Base-by-base conservation (phyloP, 768 basidiomycete species). In the Pulveroboletus sp. region DNA sequence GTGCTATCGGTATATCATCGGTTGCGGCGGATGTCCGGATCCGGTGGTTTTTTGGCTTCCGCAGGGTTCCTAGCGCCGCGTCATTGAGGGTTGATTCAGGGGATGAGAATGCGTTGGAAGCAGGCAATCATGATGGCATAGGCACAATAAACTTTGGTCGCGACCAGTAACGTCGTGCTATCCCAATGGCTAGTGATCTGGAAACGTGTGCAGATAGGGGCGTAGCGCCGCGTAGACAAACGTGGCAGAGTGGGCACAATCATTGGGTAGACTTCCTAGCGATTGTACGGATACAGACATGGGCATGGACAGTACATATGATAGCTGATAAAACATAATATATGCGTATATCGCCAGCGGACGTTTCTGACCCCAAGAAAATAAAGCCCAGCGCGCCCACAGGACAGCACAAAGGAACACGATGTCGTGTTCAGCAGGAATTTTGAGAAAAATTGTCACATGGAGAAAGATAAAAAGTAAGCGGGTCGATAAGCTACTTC, bases 401-500 rank as follows among this genome's bases (percentile, higher is more conserved):
- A 20, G 27, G 16, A 17, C 27, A 16, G 24, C 31, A 29, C 35
- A 23, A 36, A 43, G 24, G 5, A 32, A n/a, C 17, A 12, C 12
- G 42, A 44, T 3, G 40, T 20, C 25, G 23, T 21, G 43, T 25
- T 25, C n/a, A 41, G 32, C 41, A 21, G 25, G 14, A 13, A 13
- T 10, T 11, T 38, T 7, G 31, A 43, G 41, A 21, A 47, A 27
- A 10, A 35, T n/a, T n/a, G n/a, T n/a, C 10, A 23, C 4, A 38
- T 10, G 14, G 25, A 16, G 27, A 16, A 25, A 32, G 5, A 23
- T 23, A n/a, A 31, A 13, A 21, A n/a, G 36, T 1, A 24, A 12
- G 45, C 5, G 16, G 25, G 49, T 40, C 44, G 57, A 50, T 56
- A 61, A 60, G 57, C 45, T 52, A 56, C 49, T 51, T 43, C 41